These are phyloP conservation scores for Mycena pura DNA, from an alignment of 768 basidiomycete genomes.

Conservation along the genomic window DNA sequence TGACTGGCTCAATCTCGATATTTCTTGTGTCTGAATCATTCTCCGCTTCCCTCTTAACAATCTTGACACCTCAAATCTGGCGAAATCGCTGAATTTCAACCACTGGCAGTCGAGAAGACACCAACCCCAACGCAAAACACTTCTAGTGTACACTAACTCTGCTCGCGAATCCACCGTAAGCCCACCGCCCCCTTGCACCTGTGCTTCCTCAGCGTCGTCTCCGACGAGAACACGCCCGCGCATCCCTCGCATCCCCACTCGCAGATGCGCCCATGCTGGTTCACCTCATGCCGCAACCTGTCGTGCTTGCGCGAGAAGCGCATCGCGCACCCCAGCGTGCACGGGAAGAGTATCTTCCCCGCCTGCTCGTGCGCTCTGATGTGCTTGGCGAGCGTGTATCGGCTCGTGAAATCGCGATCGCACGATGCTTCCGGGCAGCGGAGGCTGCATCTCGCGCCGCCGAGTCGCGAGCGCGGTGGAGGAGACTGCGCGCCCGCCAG, in stretches of 20 bases:
- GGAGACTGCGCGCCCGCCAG: not conserved
- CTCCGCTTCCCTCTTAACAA: too few relatives aligned
- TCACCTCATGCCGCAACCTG: slow-evolving; percentile 62
- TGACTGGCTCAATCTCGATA: too few relatives aligned
- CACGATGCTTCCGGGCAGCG: slow-evolving; percentile 57
- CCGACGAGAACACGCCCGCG: slow-evolving; percentile 59
- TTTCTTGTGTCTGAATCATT: too few relatives aligned
- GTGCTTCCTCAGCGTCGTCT: slow-evolving; percentile 60
- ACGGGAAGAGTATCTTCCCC: slow-evolving; percentile 36
- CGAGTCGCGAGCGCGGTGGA: not conserved
- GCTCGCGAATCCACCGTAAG: slow-evolving; percentile 45
- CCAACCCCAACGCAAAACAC: too few relatives aligned
- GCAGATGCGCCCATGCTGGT: slow-evolving; percentile 63
- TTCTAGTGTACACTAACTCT: too few relatives aligned
- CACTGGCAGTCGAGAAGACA: too few relatives aligned
- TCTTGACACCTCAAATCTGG: too few relatives aligned
- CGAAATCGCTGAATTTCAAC: too few relatives aligned
- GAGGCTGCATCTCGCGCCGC: slow-evolving; percentile 35
- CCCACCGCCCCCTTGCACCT: slow-evolving; percentile 60
- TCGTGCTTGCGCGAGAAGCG: slow-evolving; percentile 64
- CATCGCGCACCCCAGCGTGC: slow-evolving; percentile 61
- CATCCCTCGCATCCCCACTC: slow-evolving; percentile 60
- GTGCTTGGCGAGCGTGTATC: slow-evolving; percentile 62
- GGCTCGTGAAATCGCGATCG: slow-evolving; percentile 56
- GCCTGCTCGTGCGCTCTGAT: slow-evolving; percentile 63